phyloP scores from a whole-genome alignment of 495 filamentous ascomycete genomes.

The Apodospora peruviana region DNA sequence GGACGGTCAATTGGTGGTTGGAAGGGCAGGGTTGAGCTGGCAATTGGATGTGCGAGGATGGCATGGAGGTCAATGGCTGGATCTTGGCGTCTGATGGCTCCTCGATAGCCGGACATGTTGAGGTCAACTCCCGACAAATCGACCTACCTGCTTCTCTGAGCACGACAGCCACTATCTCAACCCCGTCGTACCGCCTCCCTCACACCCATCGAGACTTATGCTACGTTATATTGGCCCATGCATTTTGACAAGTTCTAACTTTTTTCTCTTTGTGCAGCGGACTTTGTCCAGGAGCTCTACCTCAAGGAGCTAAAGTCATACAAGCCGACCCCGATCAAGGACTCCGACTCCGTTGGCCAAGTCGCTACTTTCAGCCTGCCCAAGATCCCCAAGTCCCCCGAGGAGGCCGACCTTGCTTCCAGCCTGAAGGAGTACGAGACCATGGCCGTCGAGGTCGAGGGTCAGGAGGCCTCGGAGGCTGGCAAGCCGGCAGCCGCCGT shows the following conservation, averaged over 20 bases:
- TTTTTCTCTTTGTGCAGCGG: slow-evolving; percentile 50
- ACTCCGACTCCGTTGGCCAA: slow-evolving; percentile 79
- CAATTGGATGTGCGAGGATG: neutral
- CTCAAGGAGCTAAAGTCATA: slow-evolving; percentile 88
- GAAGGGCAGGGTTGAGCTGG: neutral
- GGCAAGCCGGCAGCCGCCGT: slow-evolving; percentile 30
- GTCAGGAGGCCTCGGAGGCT: slow-evolving; percentile 51
- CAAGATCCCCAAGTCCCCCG: slow-evolving; percentile 75
- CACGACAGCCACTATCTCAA: too few relatives aligned
- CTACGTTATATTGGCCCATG: too few relatives aligned
- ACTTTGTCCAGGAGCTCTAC: slow-evolving; percentile 96
- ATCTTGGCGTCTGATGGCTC: too few relatives aligned
- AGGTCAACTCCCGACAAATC: too few relatives aligned
- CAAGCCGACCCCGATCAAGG: slow-evolving; percentile 80
- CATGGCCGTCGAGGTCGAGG: slow-evolving; percentile 91
- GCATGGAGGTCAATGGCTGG: too few relatives aligned
- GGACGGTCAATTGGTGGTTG: neutral
- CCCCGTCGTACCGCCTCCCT: too few relatives aligned
- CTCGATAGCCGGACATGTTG: too few relatives aligned
- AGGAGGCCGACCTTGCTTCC: slow-evolving; percentile 84
- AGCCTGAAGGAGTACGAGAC: slow-evolving; percentile 90
- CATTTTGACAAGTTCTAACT: too few relatives aligned
- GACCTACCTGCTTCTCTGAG: too few relatives aligned
- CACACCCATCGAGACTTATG: too few relatives aligned
- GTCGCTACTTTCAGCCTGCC: slow-evolving; percentile 83